These are phyloP conservation scores for Globisporangium alternatum DNA, from an alignment of 352 stramenopile species.

Conservation along the genomic window DNA sequence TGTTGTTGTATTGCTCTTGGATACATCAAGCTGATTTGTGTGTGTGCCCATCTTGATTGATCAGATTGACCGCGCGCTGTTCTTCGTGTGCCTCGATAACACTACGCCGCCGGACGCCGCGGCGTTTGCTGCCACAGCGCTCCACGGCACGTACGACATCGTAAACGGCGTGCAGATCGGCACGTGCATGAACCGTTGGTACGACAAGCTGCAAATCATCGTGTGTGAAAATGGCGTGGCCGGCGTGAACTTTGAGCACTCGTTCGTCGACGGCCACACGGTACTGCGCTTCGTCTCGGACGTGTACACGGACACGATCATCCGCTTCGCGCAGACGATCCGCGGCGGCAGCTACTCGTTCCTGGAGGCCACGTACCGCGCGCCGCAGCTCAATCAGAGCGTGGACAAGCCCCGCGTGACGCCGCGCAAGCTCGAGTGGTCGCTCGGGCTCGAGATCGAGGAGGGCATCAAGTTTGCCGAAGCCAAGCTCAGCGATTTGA, in stretches of 20 bases:
- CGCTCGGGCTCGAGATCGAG: constrained; percentile 72
- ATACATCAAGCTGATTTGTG: not conserved
- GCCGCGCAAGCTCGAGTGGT: constrained; percentile 92
- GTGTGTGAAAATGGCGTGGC: constrained; percentile 93
- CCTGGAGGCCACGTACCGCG: constrained; percentile 71
- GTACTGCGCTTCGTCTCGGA: constrained; percentile 88
- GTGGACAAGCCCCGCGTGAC: constrained; percentile 43
- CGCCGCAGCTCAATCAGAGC: constrained; percentile 50
- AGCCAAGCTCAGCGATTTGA: constrained; percentile 92
- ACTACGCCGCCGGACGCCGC: constrained; percentile 76
- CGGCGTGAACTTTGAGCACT: constrained; percentile 98
- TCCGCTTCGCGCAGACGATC: constrained; percentile 93
- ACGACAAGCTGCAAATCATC: constrained; percentile 97
- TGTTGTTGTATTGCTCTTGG: not conserved
- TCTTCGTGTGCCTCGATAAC: constrained; percentile 94
- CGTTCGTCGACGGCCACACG: constrained; percentile 96
- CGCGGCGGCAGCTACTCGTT: constrained; percentile 77
- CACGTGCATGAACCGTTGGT: constrained; percentile 97
- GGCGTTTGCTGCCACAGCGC: constrained; percentile 77
- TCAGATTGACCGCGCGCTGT: constrained; percentile 91
- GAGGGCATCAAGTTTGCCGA: constrained; percentile 92
- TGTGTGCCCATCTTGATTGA: not conserved
- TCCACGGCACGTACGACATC: constrained; percentile 92
- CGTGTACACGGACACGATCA: constrained; percentile 91
- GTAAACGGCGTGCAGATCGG: constrained; percentile 72